A percentile compares a stretch with the other conserved stretches of the same genome.
phyloP scores from a whole-genome alignment of 441 rosid species.

The Rhodomyrtus psidioides region DNA sequence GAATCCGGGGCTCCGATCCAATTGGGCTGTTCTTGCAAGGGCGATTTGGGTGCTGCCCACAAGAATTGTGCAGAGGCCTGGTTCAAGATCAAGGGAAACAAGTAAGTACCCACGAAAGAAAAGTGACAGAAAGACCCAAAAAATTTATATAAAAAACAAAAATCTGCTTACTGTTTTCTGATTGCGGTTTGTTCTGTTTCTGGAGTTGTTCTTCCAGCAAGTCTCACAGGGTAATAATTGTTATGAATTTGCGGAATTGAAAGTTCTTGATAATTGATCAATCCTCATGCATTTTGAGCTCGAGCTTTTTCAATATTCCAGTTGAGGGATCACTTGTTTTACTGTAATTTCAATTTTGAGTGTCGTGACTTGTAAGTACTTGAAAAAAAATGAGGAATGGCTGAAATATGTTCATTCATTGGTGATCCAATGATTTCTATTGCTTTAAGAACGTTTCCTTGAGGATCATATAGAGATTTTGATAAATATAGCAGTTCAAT shows the following conservation, averaged over 20 bases:
- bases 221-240: not conserved
- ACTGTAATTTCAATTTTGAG: not conserved
- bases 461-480: not conserved
- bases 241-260: not conserved
- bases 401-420: not conserved
- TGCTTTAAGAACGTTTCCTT: not conserved
- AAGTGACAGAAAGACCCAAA: not conserved
- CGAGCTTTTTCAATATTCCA: not conserved
- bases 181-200: not conserved
- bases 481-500: not conserved
- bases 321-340: not conserved
- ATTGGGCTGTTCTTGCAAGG: slow-evolving; percentile 90
- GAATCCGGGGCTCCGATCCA: slow-evolving; percentile 67
- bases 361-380: not conserved
- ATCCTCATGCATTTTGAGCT: not conserved
- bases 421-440: not conserved
- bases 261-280: not conserved
- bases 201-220: not conserved
- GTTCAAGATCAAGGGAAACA: slow-evolving; percentile 96
- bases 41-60: slow-evolving; percentile 91
- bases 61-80: slow-evolving; percentile 90
- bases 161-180: not conserved
- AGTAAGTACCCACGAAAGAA: slow-evolving; percentile 26
- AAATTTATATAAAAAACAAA: not conserved
- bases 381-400: not conserved